Percentiles rank a stretch among this genome's conserved stretches.
Conservation (phyloP, 371 early-diverging fungal species). For the Dinochytrium kinnereticum region DNA sequence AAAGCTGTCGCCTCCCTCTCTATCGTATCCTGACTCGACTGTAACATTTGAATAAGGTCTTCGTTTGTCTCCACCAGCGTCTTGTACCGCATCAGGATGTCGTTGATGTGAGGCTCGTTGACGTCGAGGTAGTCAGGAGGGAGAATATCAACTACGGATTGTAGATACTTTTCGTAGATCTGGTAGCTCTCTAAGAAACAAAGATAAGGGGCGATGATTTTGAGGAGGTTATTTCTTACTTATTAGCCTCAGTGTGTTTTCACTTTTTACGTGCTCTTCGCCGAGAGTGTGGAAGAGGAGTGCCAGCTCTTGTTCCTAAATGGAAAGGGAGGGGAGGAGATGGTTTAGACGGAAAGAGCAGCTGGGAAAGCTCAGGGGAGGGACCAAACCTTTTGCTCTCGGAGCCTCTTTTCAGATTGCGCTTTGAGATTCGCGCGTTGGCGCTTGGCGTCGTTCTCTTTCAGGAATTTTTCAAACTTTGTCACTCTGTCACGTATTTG, state of each 20-base stretch:
- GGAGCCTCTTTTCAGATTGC: slow-evolving; percentile 51
- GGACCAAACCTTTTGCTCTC: slow-evolving; percentile 53
- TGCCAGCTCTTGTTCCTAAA: slow-evolving; percentile 54
- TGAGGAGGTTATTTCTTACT: slow-evolving; percentile 30
- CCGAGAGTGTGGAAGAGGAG: slow-evolving; percentile 37
- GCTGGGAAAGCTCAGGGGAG: slow-evolving; percentile 8
- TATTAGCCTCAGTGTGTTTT: slow-evolving; percentile 42
- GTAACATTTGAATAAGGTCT: slow-evolving; percentile 50
- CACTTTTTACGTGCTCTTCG: slow-evolving; percentile 46
- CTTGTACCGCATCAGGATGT: slow-evolving; percentile 60
- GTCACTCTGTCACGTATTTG: slow-evolving; percentile 61
- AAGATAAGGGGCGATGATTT: background rate
- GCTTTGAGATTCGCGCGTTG: slow-evolving; percentile 61
- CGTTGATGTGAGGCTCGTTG: slow-evolving; percentile 64
- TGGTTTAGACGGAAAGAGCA: background rate
- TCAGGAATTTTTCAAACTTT: slow-evolving; percentile 66
- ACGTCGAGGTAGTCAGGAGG: slow-evolving; percentile 63
- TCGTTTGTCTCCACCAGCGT: slow-evolving; percentile 61
- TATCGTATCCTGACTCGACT: slow-evolving; percentile 51
- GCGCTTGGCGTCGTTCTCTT: slow-evolving; percentile 66
- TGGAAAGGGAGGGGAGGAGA: slow-evolving; percentile 10
- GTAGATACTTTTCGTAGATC: slow-evolving; percentile 58
- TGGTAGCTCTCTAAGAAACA: slow-evolving; percentile 47
- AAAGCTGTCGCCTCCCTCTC: slow-evolving; percentile 45
- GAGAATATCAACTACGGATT: slow-evolving; percentile 55